Evolutionary conservation across 2,329 filamentous ascomycete genomes (phyloP), one percentile per base, ranked within the genome.

Genomic region (Colletotrichum karsti): DNA sequence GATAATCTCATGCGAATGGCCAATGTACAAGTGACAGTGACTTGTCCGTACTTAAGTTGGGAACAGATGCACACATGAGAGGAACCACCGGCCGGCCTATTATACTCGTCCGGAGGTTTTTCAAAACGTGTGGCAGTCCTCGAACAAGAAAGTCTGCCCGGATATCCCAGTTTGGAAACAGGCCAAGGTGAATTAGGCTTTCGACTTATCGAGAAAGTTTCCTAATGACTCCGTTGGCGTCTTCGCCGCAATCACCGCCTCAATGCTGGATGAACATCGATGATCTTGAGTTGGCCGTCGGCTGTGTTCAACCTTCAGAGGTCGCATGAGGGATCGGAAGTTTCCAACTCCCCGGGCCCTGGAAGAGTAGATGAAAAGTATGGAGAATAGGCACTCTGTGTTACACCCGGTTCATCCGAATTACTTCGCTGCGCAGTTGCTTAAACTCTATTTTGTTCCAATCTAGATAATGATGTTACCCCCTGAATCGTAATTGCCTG

Each of bases 331-430:
- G 24, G 6, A 4, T 51, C 26, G 39, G 8, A 46, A 24, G 22
- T 8, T 35, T 22, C 50, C 42, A 50, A 18, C 26, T 53, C 13
- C 13, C 20, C 22, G 33, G 13, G 12, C 41, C 30, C 33, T 15
- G 7, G 35, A 28, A 22, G 5, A 7, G 18, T 33, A 13, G 30
- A 44, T 20, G 2, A 39, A 28, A 15, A 26, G 5, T 26, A 46
- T 18, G 42, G 51, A 33, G 44, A 7, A 6, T n/a, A 20, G 8
- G 2, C 4, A 4, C 41, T 37, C 26, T 30, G 59, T 37, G 42
- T 42, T 18, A 22, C 20, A 51, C 42, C 59, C 59, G 51, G 64
- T 57, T 63, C 64, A 63, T 63, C 64, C 51, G 59, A 57, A 44
- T n/a, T 58, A 22, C 22, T 35, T n/a, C 22, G 30, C 50, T 24